A percentile compares a stretch with the other conserved stretches of the same genome.
Conservation (phyloP, 1,139 yeast species). For the Suhomyces ambrosiae region DNA sequence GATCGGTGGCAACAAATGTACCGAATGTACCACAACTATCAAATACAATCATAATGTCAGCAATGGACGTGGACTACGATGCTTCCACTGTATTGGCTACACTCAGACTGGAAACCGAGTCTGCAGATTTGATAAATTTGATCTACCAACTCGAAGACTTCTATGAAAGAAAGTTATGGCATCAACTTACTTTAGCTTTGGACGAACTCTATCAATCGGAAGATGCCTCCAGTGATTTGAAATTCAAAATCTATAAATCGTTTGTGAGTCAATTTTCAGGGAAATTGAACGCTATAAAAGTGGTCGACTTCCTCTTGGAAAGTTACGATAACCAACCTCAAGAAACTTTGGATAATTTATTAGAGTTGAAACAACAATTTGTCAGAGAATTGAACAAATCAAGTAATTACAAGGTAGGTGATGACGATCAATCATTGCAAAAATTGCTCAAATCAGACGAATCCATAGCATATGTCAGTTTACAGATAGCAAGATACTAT, state of each 20-base stretch:
- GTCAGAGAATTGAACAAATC: conserved; percentile 34
- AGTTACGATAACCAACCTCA: conserved; percentile 44
- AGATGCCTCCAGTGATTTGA: conserved; percentile 40
- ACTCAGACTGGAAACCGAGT: conserved; percentile 68
- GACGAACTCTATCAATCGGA: conserved; percentile 56
- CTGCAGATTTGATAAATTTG: conserved; percentile 60
- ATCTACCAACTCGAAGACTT: conserved; percentile 80
- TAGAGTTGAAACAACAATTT: conserved; percentile 52
- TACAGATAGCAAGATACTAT: conserved; percentile 77
- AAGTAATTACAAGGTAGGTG: conserved; percentile 25
- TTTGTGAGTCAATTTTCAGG: conserved; percentile 69
- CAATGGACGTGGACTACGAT: conserved; percentile 49
- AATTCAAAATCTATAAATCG: conserved; percentile 64
- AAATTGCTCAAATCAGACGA: conserved; percentile 42
- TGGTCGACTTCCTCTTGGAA: conserved; percentile 71
- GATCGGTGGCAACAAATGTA: conserved; percentile 8
- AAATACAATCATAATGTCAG: conserved; percentile 16
- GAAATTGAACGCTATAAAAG: conserved; percentile 76
- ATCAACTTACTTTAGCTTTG: conserved; percentile 73
- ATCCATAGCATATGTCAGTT: conserved; percentile 60
- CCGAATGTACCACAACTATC: conserved; percentile 1
- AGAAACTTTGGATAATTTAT: conserved; percentile 60
- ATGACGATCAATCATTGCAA: conserved; percentile 38
- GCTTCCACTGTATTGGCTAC: conserved; percentile 66
- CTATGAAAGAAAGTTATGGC: conserved; percentile 81